Evolutionary conservation across 108 stramenopile genomes (phyloP).

Genomic region (Chaetoceros tenuissimus): DNA sequence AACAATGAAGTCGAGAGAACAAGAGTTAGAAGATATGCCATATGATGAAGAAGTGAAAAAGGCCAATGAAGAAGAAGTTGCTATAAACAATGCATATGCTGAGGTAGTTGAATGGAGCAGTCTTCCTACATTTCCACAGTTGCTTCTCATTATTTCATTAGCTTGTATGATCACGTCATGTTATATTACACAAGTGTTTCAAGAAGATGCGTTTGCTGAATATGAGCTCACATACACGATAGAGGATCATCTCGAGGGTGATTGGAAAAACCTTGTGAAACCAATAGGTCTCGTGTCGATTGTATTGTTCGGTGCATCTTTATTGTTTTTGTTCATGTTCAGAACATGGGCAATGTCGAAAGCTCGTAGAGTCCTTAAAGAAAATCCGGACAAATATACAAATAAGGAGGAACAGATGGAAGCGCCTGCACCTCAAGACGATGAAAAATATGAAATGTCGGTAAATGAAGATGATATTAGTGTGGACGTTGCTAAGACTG

Average conservation of each 20-base stretch:
- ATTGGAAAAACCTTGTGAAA: slow-evolving; percentile 27
- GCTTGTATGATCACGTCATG: slow-evolving; percentile 24
- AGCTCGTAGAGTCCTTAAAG: not conserved
- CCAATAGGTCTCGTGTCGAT: slow-evolving; percentile 33
- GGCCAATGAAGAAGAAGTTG: not conserved
- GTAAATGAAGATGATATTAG: too few species aligned
- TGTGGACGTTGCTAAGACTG: too few species aligned
- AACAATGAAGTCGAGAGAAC: slow-evolving; percentile 3
- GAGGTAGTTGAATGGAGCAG: not conserved
- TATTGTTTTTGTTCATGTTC: not conserved
- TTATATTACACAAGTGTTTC: slow-evolving; percentile 44
- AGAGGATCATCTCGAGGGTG: slow-evolving; percentile 32
- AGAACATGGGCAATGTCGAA: not conserved
- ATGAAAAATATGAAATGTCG: too few species aligned
- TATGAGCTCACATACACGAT: slow-evolving; percentile 38
- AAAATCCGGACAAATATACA: too few species aligned
- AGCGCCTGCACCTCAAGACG: not conserved
- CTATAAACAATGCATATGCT: not conserved
- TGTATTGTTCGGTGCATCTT: slow-evolving; percentile 14
- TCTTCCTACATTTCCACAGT: not conserved
- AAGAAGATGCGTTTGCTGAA: slow-evolving; percentile 26
- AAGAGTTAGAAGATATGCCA: slow-evolving; percentile 1
- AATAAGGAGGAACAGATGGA: not conserved
- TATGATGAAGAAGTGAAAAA: slow-evolving; percentile 2
- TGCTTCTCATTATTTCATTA: not conserved